Evolutionary conservation across 768 basidiomycete species (phyloP).

Genomic region (Sistotremastrum suecicum): DNA sequence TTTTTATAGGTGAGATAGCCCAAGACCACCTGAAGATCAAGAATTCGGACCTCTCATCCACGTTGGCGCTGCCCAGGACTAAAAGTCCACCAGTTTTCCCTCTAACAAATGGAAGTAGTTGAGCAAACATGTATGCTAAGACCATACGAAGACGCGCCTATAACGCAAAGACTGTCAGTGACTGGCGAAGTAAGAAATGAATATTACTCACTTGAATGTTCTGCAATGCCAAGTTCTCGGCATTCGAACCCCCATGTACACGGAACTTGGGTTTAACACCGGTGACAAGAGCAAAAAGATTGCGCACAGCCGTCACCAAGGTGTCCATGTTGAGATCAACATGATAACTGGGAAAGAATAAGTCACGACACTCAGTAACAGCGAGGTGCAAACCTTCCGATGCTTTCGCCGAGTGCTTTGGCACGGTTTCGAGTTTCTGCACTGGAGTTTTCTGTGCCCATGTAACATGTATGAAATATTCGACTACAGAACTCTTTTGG

Average conservation of each 20-base stretch:
- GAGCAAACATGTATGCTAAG: constrained; percentile 86
- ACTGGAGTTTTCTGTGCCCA: constrained; percentile 97
- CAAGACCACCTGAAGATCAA: background rate
- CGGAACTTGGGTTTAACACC: constrained; percentile 60
- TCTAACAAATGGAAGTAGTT: constrained; percentile 84
- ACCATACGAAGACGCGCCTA: constrained; percentile 93
- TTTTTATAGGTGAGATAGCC: background rate
- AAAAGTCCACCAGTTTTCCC: constrained; percentile 75
- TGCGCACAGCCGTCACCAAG: constrained; percentile 70
- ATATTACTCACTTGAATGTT: constrained; percentile 66
- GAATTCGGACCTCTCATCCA: constrained; percentile 76
- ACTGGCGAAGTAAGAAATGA: background rate
- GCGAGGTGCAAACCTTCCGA: constrained; percentile 55
- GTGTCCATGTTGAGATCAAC: constrained; percentile 93
- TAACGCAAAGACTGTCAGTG: background rate
- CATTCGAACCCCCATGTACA: constrained; percentile 69
- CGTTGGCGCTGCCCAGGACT: constrained; percentile 95
- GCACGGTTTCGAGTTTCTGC: constrained; percentile 75
- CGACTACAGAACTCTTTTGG: constrained; percentile 73
- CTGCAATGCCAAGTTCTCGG: constrained; percentile 93
- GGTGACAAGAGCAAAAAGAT: constrained; percentile 76
- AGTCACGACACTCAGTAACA: constrained; percentile 1
- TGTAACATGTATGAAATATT: constrained; percentile 96
- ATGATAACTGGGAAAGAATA: constrained; percentile 54
- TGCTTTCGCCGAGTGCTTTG: constrained; percentile 72